Evolutionary conservation across 1,284 basidiomycete species (phyloP), one percentile per base, ranked within the genome.

Genomic region (Papiliotrema fonsecae): DNA sequence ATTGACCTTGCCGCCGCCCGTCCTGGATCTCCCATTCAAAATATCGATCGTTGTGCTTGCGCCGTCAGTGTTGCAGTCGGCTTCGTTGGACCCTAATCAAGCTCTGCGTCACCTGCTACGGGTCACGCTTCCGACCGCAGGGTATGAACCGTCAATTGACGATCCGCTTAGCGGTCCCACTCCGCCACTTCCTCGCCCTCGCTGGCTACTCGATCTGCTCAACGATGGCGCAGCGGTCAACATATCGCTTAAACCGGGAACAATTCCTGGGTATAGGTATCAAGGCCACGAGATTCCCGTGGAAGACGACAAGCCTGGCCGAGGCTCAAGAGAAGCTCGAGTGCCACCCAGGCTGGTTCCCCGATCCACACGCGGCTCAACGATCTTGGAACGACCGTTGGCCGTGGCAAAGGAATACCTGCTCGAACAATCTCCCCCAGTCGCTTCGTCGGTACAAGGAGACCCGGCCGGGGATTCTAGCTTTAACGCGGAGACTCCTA

Each of bases 71-170:
- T 73, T 88, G 34, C 86, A 88, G 64, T 87, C 88, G 3, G 84
- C 70, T 5, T 70, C 69, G 0, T 61, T 74, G 3, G 70, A 74
- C 28, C 67, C 70, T 1, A 48, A 58, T 3, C 57, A 66, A 4
- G 60, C 64, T 14, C 79, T 83, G 19, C 79, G 87, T 31, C 87
- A 92, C 65, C 69, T 93, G 18, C 57, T 93, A 10, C 78, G 86
- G 36, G 65, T 93, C 47, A 83, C 79, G 32, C 72, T 93, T n/a
- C 89, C 89, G 2, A 90, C 88, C 0, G 82, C 85, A 10, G 85
- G 84, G 52, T 88, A 84, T 64, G 82, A 85, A 63, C 77, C 83
- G 27, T 82, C 83, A 0, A 80, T 91, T 18, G 76, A 81, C 50
- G 87, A 92, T 73, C 90, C 89, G 7, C 73, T 92, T 56, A 89